These are phyloP conservation scores for Podaxis sp. DNA, from an alignment of 768 basidiomycete species.

Conservation along the genomic window DNA sequence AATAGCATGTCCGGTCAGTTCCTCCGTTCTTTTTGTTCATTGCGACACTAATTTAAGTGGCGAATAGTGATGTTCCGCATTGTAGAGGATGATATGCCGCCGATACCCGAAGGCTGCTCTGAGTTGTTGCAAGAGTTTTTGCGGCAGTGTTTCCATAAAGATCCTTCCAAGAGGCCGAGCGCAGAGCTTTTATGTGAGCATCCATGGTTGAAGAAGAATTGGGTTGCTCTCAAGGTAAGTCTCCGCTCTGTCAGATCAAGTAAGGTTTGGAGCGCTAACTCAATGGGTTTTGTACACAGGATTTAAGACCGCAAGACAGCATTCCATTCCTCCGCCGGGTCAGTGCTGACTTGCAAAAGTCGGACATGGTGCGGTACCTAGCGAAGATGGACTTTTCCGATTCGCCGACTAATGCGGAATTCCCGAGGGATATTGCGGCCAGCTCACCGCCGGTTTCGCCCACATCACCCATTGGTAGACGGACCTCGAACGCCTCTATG, in stretches of 20 bases:
- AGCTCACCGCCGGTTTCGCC: constrained; percentile 25
- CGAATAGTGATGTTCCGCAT: constrained; percentile 91
- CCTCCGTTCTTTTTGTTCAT: constrained; percentile 6
- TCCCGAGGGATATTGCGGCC: constrained; percentile 33
- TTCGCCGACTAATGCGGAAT: constrained; percentile 36
- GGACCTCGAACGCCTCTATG: constrained; percentile 37
- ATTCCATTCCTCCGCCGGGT: constrained; percentile 93
- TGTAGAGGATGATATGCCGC: constrained; percentile 90
- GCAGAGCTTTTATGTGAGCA: constrained; percentile 88
- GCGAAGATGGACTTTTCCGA: constrained; percentile 46
- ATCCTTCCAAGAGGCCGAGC: constrained; percentile 77
- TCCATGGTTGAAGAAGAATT: constrained; percentile 82
- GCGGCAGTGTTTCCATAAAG: constrained; percentile 85
- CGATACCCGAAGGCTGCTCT: constrained; percentile 79
- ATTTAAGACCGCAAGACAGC: constrained; percentile 89
- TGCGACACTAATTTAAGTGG: constrained; percentile 9
- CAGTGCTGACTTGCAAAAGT: constrained; percentile 80
- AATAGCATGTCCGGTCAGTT: constrained; percentile 86
- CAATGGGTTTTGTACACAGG: constrained; percentile 35
- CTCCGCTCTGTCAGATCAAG: neutral
- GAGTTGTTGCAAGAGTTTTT: constrained; percentile 79
- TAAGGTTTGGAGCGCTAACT: neutral
- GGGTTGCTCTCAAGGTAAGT: constrained; percentile 74
- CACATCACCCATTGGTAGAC: constrained; percentile 35
- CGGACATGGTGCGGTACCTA: constrained; percentile 57